Evolutionary conservation across 768 basidiomycete genomes (phyloP).

Genomic region (Panaeolus papilionaceus): DNA sequence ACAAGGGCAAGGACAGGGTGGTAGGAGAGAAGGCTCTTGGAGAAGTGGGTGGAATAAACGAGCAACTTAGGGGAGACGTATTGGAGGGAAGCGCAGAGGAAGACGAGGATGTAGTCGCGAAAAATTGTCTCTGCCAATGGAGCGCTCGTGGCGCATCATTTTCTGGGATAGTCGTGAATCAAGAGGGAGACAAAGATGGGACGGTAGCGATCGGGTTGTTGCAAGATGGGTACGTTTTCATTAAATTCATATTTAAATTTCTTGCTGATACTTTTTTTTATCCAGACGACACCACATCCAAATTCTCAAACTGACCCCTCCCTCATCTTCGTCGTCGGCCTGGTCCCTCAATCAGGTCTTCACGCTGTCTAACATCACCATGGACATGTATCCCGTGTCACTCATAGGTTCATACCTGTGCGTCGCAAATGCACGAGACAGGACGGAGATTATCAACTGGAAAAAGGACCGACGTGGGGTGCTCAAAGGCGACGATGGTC

Average conservation of each 20-base stretch:
- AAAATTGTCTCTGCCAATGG: conserved; percentile 1
- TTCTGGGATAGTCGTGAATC: background rate
- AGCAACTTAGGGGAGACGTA: background rate
- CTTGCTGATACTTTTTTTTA: background rate
- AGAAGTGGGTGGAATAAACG: background rate
- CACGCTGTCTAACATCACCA: background rate
- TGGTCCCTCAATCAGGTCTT: background rate
- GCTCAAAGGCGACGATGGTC: background rate
- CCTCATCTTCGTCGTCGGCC: background rate
- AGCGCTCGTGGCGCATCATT: background rate
- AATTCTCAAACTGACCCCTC: background rate
- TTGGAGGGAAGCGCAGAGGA: background rate
- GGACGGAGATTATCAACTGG: background rate
- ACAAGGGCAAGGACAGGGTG: background rate
- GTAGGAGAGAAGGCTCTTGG: background rate
- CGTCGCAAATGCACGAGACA: background rate
- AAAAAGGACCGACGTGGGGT: background rate
- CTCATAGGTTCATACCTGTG: background rate
- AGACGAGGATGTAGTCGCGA: background rate
- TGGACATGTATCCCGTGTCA: conserved; percentile 10
- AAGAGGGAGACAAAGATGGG: background rate
- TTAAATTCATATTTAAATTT: background rate
- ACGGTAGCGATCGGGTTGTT: background rate
- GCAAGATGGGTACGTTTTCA: background rate
- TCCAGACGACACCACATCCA: background rate